Percentiles rank a stretch among this genome's conserved stretches.
phyloP scores from a whole-genome alignment of 805 yeast genomes.

The Blastobotrys americana region DNA sequence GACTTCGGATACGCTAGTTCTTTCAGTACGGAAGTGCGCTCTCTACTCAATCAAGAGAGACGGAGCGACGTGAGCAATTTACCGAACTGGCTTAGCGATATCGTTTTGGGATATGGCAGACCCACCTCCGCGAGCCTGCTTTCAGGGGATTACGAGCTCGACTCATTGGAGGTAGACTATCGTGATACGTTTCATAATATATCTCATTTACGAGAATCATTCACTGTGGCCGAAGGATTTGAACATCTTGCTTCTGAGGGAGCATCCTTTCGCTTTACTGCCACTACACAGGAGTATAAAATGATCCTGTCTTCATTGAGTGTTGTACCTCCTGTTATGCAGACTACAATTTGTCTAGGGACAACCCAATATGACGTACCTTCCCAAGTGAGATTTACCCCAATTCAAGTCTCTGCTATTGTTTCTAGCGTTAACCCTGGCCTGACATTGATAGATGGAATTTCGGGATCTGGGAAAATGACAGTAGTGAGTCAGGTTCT shows the following conservation, averaged over 20 bases:
- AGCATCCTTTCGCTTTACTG: no score
- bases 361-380: no score
- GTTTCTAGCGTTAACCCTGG: constrained; percentile 36
- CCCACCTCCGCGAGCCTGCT: constrained; percentile 11
- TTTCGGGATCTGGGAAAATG: constrained; percentile 70
- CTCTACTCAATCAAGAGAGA: not conserved
- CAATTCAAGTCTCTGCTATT: constrained; percentile 26
- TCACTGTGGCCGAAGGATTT: no score
- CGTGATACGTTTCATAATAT: constrained; percentile 22
- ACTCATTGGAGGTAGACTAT: constrained; percentile 19
- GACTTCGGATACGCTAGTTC: constrained; percentile 13
- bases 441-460: constrained; percentile 60
- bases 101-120: constrained; percentile 31
- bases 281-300: no score
- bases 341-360: no score
- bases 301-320: no score
- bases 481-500: constrained; percentile 25
- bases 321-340: no score
- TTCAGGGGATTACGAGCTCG: constrained; percentile 5
- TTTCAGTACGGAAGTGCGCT: constrained; percentile 8
- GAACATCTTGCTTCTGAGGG: no score
- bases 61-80: constrained; percentile 9
- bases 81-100: constrained; percentile 34
- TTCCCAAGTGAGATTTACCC: constrained; percentile 18
- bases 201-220: constrained; percentile 20